Conservation (phyloP, 1,284 basidiomycete genomes). For the Puccinia horiana region DNA sequence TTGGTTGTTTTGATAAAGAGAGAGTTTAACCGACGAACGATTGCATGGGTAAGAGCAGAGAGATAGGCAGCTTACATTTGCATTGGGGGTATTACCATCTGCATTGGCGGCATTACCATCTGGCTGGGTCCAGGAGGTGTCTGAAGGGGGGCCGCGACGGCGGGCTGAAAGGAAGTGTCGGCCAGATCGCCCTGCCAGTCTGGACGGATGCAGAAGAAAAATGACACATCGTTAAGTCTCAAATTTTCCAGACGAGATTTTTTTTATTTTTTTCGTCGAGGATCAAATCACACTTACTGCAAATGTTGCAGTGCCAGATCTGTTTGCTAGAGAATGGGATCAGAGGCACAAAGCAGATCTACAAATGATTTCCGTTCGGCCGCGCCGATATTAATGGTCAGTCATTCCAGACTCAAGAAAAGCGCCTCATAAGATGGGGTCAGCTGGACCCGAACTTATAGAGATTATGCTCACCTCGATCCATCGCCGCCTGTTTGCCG, state of each 20-base stretch:
- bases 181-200: constrained; percentile 33
- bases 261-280: background rate
- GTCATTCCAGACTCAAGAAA: background rate
- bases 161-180: constrained; percentile 18
- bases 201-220: background rate
- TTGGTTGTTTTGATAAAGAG: background rate
- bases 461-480: constrained; percentile 16
- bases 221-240: background rate
- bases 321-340: constrained; percentile 17
- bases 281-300: background rate
- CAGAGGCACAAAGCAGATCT: constrained; percentile 40
- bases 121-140: background rate
- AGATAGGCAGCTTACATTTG: constrained; percentile 4
- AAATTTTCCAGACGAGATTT: background rate
- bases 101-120: background rate
- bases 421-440: too few species aligned
- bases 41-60: background rate
- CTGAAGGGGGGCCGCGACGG: background rate
- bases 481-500: constrained; percentile 27
- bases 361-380: too few species aligned
- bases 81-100: background rate
- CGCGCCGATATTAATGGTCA: background rate
- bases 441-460: too few species aligned
- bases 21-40: background rate
- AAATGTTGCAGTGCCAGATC: constrained; percentile 47